phyloP scores from a whole-genome alignment of 805 yeast genomes.

The Lachancea sp. region DNA sequence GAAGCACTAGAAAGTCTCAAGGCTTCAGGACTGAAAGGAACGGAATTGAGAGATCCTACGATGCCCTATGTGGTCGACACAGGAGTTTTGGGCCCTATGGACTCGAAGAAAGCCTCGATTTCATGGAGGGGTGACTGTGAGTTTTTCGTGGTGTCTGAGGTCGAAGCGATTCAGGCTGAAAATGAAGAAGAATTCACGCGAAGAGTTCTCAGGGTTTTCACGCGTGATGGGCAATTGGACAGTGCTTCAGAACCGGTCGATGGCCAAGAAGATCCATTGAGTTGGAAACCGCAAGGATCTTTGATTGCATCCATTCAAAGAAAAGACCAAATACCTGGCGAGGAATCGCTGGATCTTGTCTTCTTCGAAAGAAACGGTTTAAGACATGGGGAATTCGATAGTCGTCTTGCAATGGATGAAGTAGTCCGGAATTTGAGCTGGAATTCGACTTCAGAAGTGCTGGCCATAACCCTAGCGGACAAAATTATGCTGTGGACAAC shows the following conservation, averaged over 20 bases:
- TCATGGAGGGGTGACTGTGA: conserved; percentile 98
- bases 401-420: conserved; percentile 52
- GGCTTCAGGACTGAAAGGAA: conserved; percentile 59
- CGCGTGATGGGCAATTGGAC: conserved; percentile 68
- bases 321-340: conserved; percentile 34
- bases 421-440: conserved; percentile 54
- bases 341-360: conserved; percentile 41
- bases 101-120: conserved; percentile 42
- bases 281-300: conserved; percentile 92
- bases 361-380: conserved; percentile 93
- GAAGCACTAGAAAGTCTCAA: conserved; percentile 43
- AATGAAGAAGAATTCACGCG: conserved; percentile 36
- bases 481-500: conserved; percentile 84
- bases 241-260: conserved; percentile 88
- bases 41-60: conserved; percentile 80
- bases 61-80: conserved; percentile 64
- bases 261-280: conserved; percentile 61
- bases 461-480: conserved; percentile 59
- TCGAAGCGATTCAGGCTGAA: conserved; percentile 43
- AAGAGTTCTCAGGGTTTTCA: conserved; percentile 77
- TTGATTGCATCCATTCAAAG: conserved; percentile 78
- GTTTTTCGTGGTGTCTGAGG: conserved; percentile 60
- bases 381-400: conserved; percentile 76
- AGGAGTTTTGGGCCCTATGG: conserved; percentile 57
- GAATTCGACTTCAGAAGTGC: conserved; percentile 74